Evolutionary conservation across 2,329 filamentous ascomycete species (phyloP).

Genomic region (Aspergillus texensis): DNA sequence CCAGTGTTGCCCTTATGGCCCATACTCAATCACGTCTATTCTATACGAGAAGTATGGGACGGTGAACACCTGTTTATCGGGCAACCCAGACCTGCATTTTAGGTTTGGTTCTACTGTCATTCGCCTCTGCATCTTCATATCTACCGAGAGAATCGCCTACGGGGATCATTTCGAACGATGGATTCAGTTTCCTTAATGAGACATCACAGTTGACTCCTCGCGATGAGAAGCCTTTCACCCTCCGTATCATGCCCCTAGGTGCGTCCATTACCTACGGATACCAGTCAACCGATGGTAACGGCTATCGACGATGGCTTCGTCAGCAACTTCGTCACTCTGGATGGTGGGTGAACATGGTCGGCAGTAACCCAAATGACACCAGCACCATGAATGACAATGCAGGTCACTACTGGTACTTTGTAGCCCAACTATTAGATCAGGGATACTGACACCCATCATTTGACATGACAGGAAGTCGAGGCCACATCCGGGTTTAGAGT

Average conservation of each 20-base stretch:
- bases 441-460: background rate
- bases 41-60: background rate
- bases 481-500: conserved; percentile 17
- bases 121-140: background rate
- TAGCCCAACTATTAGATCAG: background rate
- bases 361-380: background rate
- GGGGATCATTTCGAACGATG: background rate
- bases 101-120: background rate
- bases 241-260: conserved; percentile 15
- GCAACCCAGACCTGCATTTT: background rate
- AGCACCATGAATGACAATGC: conserved; percentile 23
- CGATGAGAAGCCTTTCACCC: background rate
- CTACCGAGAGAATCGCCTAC: background rate
- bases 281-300: conserved; percentile 12
- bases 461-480: conserved; percentile 1
- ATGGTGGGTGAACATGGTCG: conserved; percentile 19
- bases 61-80: background rate
- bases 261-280: conserved; percentile 16
- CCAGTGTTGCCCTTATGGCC: background rate
- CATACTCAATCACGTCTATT: background rate
- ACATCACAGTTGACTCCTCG: background rate
- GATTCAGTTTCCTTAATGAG: background rate
- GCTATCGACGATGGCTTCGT: conserved; percentile 12
- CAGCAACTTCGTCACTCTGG: conserved; percentile 9
- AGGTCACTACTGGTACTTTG: background rate